Conservation (phyloP, 2,329 filamentous ascomycete genomes). For the Aspergillus sp. region DNA sequence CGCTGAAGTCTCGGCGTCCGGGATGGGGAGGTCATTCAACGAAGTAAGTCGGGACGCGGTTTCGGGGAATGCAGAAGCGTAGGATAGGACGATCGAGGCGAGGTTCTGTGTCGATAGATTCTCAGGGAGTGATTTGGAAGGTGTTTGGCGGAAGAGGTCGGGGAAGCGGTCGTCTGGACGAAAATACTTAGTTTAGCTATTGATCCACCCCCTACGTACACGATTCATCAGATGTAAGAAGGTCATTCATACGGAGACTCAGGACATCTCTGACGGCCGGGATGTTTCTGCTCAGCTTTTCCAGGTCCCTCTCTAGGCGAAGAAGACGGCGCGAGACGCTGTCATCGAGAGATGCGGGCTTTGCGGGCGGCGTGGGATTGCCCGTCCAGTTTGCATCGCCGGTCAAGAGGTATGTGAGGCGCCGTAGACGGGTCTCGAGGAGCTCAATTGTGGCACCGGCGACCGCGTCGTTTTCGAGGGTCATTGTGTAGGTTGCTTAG, state of each 20-base stretch:
- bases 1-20: slow-evolving; percentile 44
- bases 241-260: slow-evolving; percentile 38
- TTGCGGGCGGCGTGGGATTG: slow-evolving; percentile 34
- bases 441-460: slow-evolving; percentile 46
- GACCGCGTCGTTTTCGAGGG: slow-evolving; percentile 37
- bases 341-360: slow-evolving; percentile 39
- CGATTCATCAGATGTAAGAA: not conserved
- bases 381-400: slow-evolving; percentile 46
- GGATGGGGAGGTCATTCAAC: slow-evolving; percentile 50
- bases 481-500: slow-evolving; percentile 25
- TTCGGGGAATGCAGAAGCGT: slow-evolving; percentile 49
- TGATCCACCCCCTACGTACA: not conserved
- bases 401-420: slow-evolving; percentile 48
- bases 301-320: slow-evolving; percentile 41
- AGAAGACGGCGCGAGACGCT: slow-evolving; percentile 44
- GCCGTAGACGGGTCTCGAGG: slow-evolving; percentile 46
- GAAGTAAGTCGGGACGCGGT: slow-evolving; percentile 52
- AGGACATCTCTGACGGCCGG: slow-evolving; percentile 46
- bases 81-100: slow-evolving; percentile 46
- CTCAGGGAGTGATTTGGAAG: slow-evolving; percentile 36
- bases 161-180: slow-evolving; percentile 42
- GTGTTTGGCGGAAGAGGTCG: slow-evolving; percentile 42
- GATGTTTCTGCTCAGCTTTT: slow-evolving; percentile 38
- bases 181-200: slow-evolving; percentile 7
- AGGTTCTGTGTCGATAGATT: slow-evolving; percentile 40